These are phyloP conservation scores for Claviceps capensis DNA, from an alignment of 2,329 filamentous ascomycete genomes.

Conservation along the genomic window DNA sequence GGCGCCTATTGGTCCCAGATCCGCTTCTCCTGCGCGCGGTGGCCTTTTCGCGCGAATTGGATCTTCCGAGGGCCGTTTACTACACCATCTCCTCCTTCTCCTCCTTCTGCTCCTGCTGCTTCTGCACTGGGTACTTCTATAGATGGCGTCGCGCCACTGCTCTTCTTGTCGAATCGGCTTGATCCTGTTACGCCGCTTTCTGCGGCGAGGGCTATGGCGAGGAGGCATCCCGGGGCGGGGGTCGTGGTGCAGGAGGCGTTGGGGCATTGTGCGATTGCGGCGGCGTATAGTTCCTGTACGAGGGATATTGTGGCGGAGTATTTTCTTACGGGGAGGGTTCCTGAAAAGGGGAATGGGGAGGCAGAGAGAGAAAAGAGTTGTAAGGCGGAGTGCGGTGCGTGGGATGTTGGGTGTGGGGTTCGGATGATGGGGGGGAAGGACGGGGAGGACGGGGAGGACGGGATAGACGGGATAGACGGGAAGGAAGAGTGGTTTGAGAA, in stretches of 20 bases:
- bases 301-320: slow-evolving; percentile 9
- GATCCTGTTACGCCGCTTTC: slow-evolving; percentile 33
- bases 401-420: slow-evolving; percentile 5
- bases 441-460: background rate
- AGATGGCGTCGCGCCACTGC: slow-evolving; percentile 25
- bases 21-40: slow-evolving; percentile 25
- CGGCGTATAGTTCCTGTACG: slow-evolving; percentile 9
- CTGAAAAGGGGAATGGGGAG: background rate
- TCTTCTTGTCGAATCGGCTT: slow-evolving; percentile 28
- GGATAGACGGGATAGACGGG: background rate
- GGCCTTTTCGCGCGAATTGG: slow-evolving; percentile 24
- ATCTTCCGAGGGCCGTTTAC: slow-evolving; percentile 24
- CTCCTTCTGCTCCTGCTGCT: slow-evolving; percentile 7
- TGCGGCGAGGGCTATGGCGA: slow-evolving; percentile 7
- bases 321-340: slow-evolving; percentile 11
- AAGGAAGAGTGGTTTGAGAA: background rate
- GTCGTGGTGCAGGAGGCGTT: slow-evolving; percentile 12
- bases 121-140: slow-evolving; percentile 10
- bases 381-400: slow-evolving; percentile 10
- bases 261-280: slow-evolving; percentile 9
- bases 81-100: slow-evolving; percentile 14
- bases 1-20: slow-evolving; percentile 21
- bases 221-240: slow-evolving; percentile 10
- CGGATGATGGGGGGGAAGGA: background rate
- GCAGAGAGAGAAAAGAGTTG: slow-evolving; percentile 7